phyloP scores from a whole-genome alignment of 1,284 basidiomycete species.

The Farysia itapuensis region DNA sequence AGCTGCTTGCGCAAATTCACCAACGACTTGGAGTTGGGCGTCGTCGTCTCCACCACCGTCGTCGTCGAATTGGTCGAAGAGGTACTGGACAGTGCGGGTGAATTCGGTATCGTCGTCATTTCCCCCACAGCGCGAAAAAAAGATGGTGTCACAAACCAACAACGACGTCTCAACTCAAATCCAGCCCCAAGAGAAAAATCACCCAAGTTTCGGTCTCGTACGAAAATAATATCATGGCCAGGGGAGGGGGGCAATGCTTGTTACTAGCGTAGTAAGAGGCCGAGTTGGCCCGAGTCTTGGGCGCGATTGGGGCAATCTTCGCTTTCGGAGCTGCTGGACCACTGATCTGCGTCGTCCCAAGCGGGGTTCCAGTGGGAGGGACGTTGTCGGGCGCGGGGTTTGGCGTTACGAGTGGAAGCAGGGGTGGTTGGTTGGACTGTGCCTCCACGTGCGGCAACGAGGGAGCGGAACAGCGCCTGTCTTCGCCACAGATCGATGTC shows the following conservation, averaged over 20 bases:
- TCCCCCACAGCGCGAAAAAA: no score
- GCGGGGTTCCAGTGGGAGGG: slow-evolving; percentile 32
- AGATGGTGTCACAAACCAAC: no score
- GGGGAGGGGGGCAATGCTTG: no score
- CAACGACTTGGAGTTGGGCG: slow-evolving; percentile 16
- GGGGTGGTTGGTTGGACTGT: slow-evolving; percentile 20
- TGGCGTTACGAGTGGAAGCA: slow-evolving; percentile 17
- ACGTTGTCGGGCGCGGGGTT: slow-evolving; percentile 23
- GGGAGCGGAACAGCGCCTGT: slow-evolving; percentile 28
- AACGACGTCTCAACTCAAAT: no score
- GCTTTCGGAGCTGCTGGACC: slow-evolving; percentile 39
- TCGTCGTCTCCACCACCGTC: slow-evolving; percentile 12
- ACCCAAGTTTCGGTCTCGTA: no score
- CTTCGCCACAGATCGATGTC: slow-evolving; percentile 31
- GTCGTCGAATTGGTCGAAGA: slow-evolving; percentile 15
- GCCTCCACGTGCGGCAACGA: slow-evolving; percentile 45
- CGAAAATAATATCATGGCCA: no score
- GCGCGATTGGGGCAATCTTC: no score
- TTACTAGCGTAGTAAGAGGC: no score
- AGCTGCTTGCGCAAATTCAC: slow-evolving; percentile 38
- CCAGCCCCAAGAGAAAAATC: no score
- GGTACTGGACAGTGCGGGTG: slow-evolving; percentile 12
- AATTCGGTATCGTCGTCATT: no score
- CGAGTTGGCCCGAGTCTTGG: no score
- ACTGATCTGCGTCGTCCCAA: slow-evolving; percentile 46